phyloP scores from a whole-genome alignment of 352 stramenopile genomes.

The Pythium chondricola region DNA sequence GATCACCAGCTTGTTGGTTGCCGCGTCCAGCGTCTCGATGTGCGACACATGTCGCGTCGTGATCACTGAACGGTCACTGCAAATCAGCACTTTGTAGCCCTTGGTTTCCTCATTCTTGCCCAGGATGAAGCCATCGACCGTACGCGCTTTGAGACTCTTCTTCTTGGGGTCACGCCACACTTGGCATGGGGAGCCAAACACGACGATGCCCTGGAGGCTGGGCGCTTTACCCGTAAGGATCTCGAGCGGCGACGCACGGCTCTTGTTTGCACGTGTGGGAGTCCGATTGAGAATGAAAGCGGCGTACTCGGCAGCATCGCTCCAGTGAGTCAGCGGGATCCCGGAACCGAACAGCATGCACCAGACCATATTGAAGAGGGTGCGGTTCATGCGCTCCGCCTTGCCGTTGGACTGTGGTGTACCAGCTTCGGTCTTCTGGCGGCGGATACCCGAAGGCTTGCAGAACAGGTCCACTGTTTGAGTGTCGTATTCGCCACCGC shows the following conservation, averaged over 20 bases:
- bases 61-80: too few species aligned
- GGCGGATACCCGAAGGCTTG: slow-evolving; percentile 5
- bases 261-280: slow-evolving; percentile 12
- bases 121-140: too few species aligned
- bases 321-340: slow-evolving; percentile 19
- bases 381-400: slow-evolving; percentile 25
- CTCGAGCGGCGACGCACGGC: slow-evolving; percentile 7
- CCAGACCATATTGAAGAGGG: slow-evolving; percentile 21
- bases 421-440: slow-evolving; percentile 17
- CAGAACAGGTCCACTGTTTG: slow-evolving; percentile 29
- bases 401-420: slow-evolving; percentile 29
- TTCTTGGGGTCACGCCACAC: too few species aligned
- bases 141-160: too few species aligned
- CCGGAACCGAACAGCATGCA: slow-evolving; percentile 25
- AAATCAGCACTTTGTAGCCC: too few species aligned
- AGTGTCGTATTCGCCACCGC: slow-evolving; percentile 19
- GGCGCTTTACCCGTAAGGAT: slow-evolving; percentile 9
- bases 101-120: too few species aligned
- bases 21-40: too few species aligned
- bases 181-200: too few species aligned
- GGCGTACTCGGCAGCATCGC: slow-evolving; percentile 18
- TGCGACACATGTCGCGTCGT: too few species aligned
- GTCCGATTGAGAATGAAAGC: slow-evolving; percentile 23
- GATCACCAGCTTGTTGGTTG: too few species aligned
- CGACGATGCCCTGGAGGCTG: too few species aligned